phyloP scores from a whole-genome alignment of 805 yeast genomes.

The Cyberlindnera misumaiensis region DNA sequence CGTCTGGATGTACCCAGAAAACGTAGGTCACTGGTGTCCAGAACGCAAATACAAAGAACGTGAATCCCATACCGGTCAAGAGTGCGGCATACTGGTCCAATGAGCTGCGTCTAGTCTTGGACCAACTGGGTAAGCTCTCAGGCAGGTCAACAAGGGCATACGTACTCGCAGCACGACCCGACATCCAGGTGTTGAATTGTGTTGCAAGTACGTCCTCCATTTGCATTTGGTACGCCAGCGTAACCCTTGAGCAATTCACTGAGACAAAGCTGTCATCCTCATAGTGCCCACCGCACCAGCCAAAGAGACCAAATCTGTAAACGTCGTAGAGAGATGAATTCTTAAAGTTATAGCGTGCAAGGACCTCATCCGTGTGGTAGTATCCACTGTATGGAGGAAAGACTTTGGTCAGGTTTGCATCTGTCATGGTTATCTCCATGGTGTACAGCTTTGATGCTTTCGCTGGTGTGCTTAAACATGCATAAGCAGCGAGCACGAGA shows the following conservation, averaged over 20 bases:
- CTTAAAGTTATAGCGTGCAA: conserved; percentile 1
- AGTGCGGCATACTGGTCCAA: conserved; percentile 4
- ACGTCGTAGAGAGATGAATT: conserved; percentile 1
- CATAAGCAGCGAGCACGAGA: neutral
- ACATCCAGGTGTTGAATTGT: conserved; percentile 3
- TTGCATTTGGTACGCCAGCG: conserved; percentile 1
- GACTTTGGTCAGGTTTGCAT: conserved; percentile 1
- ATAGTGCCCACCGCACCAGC: conserved; percentile 2
- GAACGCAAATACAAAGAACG: neutral
- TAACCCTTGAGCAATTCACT: conserved; percentile 1
- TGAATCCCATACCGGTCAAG: conserved; percentile 4
- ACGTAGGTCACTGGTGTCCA: neutral
- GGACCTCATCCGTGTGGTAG: neutral
- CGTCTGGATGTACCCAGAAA: no score
- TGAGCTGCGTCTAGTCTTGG: conserved; percentile 1
- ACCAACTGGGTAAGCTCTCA: conserved; percentile 1
- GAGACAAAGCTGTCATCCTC: neutral
- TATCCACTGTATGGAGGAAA: conserved; percentile 4
- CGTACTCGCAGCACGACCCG: neutral
- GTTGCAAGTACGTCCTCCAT: neutral
- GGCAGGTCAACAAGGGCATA: neutral
- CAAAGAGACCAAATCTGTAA: conserved; percentile 5
- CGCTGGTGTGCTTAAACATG: conserved; percentile 2
- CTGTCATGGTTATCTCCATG: conserved; percentile 2
- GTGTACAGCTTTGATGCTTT: neutral